These are phyloP conservation scores for Calonectria honghensis DNA, from an alignment of 2,329 filamentous ascomycete genomes.

Conservation along the genomic window DNA sequence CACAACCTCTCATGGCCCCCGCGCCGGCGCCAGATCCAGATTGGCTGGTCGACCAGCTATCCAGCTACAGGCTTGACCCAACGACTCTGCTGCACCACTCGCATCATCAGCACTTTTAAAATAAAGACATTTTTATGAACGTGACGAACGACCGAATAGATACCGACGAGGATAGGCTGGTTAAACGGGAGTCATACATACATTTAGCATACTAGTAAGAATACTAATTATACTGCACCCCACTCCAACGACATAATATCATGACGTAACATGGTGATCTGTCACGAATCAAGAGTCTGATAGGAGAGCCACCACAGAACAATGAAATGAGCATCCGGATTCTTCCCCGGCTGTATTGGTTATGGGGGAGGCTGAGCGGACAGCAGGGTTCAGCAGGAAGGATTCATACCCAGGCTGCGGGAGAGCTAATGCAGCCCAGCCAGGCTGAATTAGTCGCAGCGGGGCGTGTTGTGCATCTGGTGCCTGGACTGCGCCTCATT, in stretches of 20 bases:
- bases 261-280: no score
- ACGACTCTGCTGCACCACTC: constrained; percentile 10
- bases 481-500: not conserved
- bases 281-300: no score
- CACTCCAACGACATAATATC: not conserved
- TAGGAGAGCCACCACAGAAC: no score
- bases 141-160: not conserved
- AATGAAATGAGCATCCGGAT: no score
- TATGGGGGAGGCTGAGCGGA: no score
- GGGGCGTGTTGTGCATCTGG: not conserved
- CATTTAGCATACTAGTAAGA: not conserved
- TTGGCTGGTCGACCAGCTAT: constrained; percentile 30
- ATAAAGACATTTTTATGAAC: not conserved
- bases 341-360: no score
- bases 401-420: not conserved
- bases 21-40: constrained; percentile 11
- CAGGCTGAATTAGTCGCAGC: not conserved
- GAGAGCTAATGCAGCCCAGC: constrained; percentile 9
- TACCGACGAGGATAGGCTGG: not conserved
- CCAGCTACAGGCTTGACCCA: constrained; percentile 23
- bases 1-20: not conserved
- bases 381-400: not conserved
- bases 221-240: constrained; percentile 12
- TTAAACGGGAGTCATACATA: not conserved
- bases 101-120: constrained; percentile 13